phyloP scores from a whole-genome alignment of 2,329 filamentous ascomycete genomes.

The Aspergillus aculeatus region DNA sequence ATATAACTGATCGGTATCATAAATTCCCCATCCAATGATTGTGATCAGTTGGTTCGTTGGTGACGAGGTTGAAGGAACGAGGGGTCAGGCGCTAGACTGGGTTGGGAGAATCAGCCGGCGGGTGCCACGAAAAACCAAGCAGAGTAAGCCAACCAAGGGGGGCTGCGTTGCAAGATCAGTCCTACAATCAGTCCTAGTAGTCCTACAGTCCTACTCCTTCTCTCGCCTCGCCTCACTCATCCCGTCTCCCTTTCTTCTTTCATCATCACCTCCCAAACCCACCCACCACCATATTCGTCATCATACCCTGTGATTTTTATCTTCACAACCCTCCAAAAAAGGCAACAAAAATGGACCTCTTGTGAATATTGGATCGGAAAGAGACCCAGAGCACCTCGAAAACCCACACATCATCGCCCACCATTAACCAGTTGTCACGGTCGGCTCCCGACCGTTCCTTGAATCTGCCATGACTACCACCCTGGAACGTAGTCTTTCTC shows the following conservation, averaged over 20 bases:
- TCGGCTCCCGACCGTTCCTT: background rate
- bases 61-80: background rate
- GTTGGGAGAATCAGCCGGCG: background rate
- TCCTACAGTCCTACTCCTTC: background rate
- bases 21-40: background rate
- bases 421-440: background rate
- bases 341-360: slow-evolving; percentile 18
- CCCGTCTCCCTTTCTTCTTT: background rate
- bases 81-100: background rate
- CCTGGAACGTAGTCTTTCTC: slow-evolving; percentile 38
- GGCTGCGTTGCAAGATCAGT: background rate
- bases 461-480: slow-evolving; percentile 33
- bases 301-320: slow-evolving; percentile 1
- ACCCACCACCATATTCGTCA: slow-evolving; percentile 3
- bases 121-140: background rate
- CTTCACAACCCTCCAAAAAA: slow-evolving; percentile 4
- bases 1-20: background rate
- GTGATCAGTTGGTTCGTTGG: background rate
- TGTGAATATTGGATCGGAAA: background rate
- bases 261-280: background rate
- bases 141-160: background rate
- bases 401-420: slow-evolving; percentile 9
- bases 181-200: too few species aligned
- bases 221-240: background rate
- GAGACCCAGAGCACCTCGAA: slow-evolving; percentile 3